Base-by-base conservation (phyloP, 371 early-diverging fungal species). In the Blakeslea trispora region DNA sequence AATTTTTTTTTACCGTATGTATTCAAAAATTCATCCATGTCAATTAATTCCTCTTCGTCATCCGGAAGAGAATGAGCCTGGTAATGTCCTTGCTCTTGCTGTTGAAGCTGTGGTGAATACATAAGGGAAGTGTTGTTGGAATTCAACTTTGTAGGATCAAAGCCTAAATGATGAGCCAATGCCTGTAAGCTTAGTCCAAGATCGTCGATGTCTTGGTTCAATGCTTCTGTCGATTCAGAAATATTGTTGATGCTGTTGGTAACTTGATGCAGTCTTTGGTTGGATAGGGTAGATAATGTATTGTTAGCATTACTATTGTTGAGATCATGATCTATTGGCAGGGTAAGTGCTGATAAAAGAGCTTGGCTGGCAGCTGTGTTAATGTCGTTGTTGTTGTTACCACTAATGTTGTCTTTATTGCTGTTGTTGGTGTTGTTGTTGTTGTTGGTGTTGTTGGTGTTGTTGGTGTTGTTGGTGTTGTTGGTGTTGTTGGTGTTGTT, bases 111-210 rank as follows among this genome's bases (percentile, higher is more conserved):
- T 11, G 15, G 1, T 42, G 17, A 19, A 43, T 17, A 19, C 1
- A 43, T 19, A 43, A 21, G 22, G 5, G 22, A 43, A 11, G 3
- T 37, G 37, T 9, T 14, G 14, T 37, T 37, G 9, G 43, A n/a
- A 8, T 21, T 41, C 7, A 46, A 14, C 18, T 68, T 55, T 1
- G 58, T 39, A 18, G 74, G 63, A 40, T 74, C 71, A 54, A 74
- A 71, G 1, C 74, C 77, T 28, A 77, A 63, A 43, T 77, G 71
- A 13, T 72, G 62, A n/a, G 70, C 74, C 3, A 77, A 45, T 17
- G 68, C 63, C 24, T 74, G 72, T 34, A 77, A 63, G 31, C 68
- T 67, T 3, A 50, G 50, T 7, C 68, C 77, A 4, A 77, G 50
- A 23, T 65, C 66, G 39, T 74, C 71, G 40, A 77, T 77, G 37